These are phyloP conservation scores for Stromatinia cepivora DNA, from an alignment of 2,329 filamentous ascomycete genomes.

Conservation along the genomic window DNA sequence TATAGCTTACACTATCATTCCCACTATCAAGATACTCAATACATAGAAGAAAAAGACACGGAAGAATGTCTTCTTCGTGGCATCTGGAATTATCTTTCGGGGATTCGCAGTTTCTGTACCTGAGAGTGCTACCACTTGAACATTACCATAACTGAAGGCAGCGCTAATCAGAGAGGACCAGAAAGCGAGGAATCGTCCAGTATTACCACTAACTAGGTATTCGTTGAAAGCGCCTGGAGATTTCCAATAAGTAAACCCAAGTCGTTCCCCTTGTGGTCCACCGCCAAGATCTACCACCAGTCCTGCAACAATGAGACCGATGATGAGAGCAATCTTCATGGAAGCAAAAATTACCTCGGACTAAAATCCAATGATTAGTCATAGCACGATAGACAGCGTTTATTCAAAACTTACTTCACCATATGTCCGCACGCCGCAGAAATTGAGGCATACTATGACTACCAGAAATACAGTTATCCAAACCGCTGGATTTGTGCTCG, in stretches of 20 bases:
- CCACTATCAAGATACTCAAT: slow-evolving; percentile 45
- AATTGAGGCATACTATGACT: slow-evolving; percentile 56
- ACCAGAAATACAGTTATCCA: slow-evolving; percentile 46
- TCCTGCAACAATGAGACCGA: slow-evolving; percentile 62
- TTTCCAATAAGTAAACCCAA: slow-evolving; percentile 70
- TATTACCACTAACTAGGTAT: slow-evolving; percentile 60
- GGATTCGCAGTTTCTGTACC: slow-evolving; percentile 58
- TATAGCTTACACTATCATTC: slow-evolving; percentile 49
- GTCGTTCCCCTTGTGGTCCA: slow-evolving; percentile 55
- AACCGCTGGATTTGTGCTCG: slow-evolving; percentile 51
- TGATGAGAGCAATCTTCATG: slow-evolving; percentile 61
- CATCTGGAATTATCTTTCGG: slow-evolving; percentile 55
- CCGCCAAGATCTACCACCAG: slow-evolving; percentile 64
- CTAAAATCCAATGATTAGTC: background rate
- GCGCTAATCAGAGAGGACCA: slow-evolving; percentile 48
- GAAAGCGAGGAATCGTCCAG: slow-evolving; percentile 58
- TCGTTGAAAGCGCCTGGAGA: slow-evolving; percentile 67
- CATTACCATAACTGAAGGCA: slow-evolving; percentile 50
- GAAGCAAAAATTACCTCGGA: slow-evolving; percentile 52
- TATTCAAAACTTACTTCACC: slow-evolving; percentile 62
- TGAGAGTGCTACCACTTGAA: slow-evolving; percentile 55
- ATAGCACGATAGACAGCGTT: slow-evolving; percentile 59
- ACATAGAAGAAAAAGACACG: slow-evolving; percentile 56
- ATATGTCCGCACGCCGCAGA: slow-evolving; percentile 56
- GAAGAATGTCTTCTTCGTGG: slow-evolving; percentile 52